Evolutionary conservation across 73 alveolate genomes (phyloP).

Genomic region (Stentor coeruleus): DNA sequence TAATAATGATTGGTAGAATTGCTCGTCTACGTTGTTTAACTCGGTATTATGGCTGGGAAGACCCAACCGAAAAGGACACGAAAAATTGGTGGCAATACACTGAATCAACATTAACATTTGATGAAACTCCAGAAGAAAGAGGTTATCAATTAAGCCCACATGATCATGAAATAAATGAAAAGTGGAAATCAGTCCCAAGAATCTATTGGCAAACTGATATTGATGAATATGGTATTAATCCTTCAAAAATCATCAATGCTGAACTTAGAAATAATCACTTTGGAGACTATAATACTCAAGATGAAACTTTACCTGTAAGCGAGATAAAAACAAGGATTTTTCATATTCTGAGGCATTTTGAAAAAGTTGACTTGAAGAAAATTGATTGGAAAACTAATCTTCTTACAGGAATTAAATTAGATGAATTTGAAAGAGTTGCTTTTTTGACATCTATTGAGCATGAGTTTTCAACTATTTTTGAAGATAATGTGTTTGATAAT

Average conservation of each 20-base stretch:
- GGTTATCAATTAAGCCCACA: neutral
- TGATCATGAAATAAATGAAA: neutral
- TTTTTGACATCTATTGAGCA: conserved; percentile 72
- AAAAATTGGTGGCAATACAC: conserved; percentile 22
- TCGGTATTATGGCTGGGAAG: conserved; percentile 20
- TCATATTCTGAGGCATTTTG: conserved; percentile 36
- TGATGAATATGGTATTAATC: neutral
- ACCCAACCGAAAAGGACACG: neutral
- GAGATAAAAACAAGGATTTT: conserved; percentile 39
- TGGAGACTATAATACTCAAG: conserved; percentile 4
- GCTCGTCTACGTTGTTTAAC: neutral
- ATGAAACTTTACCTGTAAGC: neutral
- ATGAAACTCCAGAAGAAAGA: conserved; percentile 30
- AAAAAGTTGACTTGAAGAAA: conserved; percentile 44
- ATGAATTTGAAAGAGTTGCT: conserved; percentile 63
- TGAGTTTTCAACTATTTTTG: conserved; percentile 72
- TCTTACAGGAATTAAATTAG: conserved; percentile 51
- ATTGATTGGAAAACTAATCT: conserved; percentile 59
- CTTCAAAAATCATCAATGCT: neutral
- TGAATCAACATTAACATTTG: neutral
- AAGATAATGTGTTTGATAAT: conserved; percentile 73
- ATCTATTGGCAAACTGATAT: neutral
- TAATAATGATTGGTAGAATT: neutral
- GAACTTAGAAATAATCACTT: neutral
- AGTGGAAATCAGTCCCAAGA: neutral